Evolutionary conservation across 75 land plant species (phyloP), one percentile per base, ranked within the genome.

Genomic region (Cupressus sempervirens): DNA sequence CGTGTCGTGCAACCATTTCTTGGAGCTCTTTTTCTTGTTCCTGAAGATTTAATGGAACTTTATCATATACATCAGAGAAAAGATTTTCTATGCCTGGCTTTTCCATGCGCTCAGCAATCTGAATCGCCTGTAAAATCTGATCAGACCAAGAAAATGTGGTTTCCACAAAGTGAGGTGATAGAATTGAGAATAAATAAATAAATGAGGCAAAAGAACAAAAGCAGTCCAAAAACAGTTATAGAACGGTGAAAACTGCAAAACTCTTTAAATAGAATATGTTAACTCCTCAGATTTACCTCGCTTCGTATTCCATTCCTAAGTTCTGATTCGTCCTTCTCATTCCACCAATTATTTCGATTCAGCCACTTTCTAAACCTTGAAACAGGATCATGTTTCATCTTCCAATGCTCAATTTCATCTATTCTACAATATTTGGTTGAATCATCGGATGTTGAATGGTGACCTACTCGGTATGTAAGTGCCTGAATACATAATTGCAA

Each of bases 381-480:
- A 8, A 97, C 89, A 18, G 99, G 99, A 79, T 92, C 93, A 29
- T 93, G 83, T 18, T 82, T 83, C 38, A 65, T 89, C 84, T 89
- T 92, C 98, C 99, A 97, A 83, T 93, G 90, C 40, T 95, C 94
- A 82, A 97, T 94, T 84, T 97, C 99, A 84, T 95, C 92, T 26
- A 83, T 81, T 40, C 91, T 85, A 20, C 99, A 89, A 76, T 97
- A 97, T 75, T 97, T 97, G 38, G 96, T 91, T 20, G 98, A 97
- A 76, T 97, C 99, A 89, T 97, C 99, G 0, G 98, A 95, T 70
- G 99, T 95, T 13, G 99, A 95, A 86, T 97, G 99, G 86, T 97
- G 99, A 10, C 98, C 94, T 1, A 91, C 99, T 83, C 99, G 86
- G 70, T 97, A 97, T 16, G 97, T 97, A 34, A 97, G 85, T 79